These are phyloP conservation scores for Ramaria rubella DNA, from an alignment of 768 basidiomycete species.

Conservation along the genomic window DNA sequence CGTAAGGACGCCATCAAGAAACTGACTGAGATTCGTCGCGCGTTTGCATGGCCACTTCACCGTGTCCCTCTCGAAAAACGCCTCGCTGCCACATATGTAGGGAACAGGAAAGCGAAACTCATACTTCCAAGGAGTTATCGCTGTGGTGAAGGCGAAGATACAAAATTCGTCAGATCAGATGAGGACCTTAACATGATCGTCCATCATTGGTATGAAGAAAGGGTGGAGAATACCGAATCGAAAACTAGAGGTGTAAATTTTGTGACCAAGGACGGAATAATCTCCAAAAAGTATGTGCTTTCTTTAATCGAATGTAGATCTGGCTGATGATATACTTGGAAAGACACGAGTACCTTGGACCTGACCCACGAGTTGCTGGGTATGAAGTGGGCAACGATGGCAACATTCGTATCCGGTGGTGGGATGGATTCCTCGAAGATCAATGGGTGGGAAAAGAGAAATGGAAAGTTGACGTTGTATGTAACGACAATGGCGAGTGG, in stretches of 20 bases:
- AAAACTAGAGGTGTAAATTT: conserved; percentile 25
- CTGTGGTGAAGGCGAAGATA: conserved; percentile 28
- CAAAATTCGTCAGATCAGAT: no score
- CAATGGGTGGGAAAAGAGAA: conserved; percentile 38
- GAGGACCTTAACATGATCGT: no score
- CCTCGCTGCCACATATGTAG: conserved; percentile 12
- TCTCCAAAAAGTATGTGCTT: conserved; percentile 24
- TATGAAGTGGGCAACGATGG: conserved; percentile 33
- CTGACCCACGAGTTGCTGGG: conserved; percentile 38
- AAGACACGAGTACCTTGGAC: conserved; percentile 41
- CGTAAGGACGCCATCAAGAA: conserved; percentile 25
- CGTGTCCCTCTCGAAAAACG: conserved; percentile 35
- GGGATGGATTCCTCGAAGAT: conserved; percentile 37
- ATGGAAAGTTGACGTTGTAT: conserved; percentile 33
- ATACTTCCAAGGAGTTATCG: conserved; percentile 37
- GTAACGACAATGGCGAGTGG: conserved; percentile 32
- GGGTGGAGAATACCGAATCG: conserved; percentile 15
- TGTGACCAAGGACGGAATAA: conserved; percentile 30
- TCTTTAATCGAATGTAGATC: background rate
- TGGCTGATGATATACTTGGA: conserved; percentile 1
- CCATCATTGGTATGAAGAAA: no score
- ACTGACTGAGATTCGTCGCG: conserved; percentile 26
- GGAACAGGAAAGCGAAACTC: conserved; percentile 25
- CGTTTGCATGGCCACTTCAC: conserved; percentile 34
- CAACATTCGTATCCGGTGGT: conserved; percentile 37